Base-by-base conservation (phyloP, 2,329 filamentous ascomycete genomes). In the Ilyonectria mors-panacis region DNA sequence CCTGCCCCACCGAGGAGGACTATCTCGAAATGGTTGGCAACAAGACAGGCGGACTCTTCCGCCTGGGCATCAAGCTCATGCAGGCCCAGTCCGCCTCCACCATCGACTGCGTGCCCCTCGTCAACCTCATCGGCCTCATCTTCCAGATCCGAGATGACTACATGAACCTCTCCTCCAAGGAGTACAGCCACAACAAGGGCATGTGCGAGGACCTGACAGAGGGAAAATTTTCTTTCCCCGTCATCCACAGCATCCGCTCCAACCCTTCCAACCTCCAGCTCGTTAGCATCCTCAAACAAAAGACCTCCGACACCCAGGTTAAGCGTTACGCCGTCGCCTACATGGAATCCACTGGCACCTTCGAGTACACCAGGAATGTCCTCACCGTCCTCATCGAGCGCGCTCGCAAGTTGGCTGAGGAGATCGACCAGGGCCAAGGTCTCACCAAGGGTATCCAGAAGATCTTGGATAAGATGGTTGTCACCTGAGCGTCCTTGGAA, bases 91-190 rank as follows among this genome's bases (percentile, higher is more conserved):
- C 87, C 17, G 75, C 77, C 33, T 77, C 81, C 19, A 75, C 75
- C n/a, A 79, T 87, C 30, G 92, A 95, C 84, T 95, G 93, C 81
- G 89, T 94, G 37, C 92, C 94, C 19, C 89, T 99, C 19, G 93
- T 97, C 76, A 97, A 94, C 80, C 85, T 94, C 35, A 89, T 97
- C 65, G 94, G 94, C 35, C 89, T 96, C 63, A 90, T 96, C 79
- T 97, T 94, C 85, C 94, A 97, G 81, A 96, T 97, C 82, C 89
- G 93, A 74, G 93, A 95, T 84, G 96, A 99, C 86, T 97, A 97
- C 83, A 90, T 94, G 80, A 98, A 98, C 80, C 89, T 99, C 48
- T 88, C 87, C 33, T 89, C 86, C 19, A 84, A 83, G n/a, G 86
- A 91, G 76, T 98, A 98, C 85, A 91, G 91, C 42, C 86, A 92